Percentiles rank a stretch among this genome's conserved stretches.
Evolutionary conservation across 805 yeast genomes (phyloP).

Genomic region (Ogataea allantospora): DNA sequence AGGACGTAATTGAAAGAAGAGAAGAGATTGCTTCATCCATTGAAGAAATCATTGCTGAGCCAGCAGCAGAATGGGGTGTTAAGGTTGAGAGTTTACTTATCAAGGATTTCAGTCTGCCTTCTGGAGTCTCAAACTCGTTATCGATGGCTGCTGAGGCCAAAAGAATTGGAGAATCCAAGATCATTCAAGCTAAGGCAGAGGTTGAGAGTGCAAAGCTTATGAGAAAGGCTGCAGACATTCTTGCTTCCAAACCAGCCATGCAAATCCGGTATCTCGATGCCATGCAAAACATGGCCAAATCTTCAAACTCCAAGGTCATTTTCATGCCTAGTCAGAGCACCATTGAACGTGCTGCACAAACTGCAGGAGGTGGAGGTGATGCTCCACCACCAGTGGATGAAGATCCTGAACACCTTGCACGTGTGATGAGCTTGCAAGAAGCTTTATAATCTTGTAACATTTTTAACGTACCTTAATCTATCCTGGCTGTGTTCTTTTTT

Average conservation of each 20-base stretch:
- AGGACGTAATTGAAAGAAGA: slow-evolving; percentile 70
- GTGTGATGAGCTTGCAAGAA: slow-evolving; percentile 15
- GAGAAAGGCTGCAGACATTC: slow-evolving; percentile 77
- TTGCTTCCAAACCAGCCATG: slow-evolving; percentile 74
- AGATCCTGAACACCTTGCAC: slow-evolving; percentile 8
- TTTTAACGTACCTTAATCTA: slow-evolving; percentile 1
- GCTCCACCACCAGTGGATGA: slow-evolving; percentile 7
- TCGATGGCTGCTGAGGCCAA: slow-evolving; percentile 76
- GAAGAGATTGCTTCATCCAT: slow-evolving; percentile 69
- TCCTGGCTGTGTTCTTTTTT: slow-evolving; percentile 4
- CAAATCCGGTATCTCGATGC: slow-evolving; percentile 77
- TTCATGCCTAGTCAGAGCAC: slow-evolving; percentile 61
- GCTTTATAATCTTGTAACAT: slow-evolving; percentile 1
- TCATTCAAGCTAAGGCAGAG: slow-evolving; percentile 72
- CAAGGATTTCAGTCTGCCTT: slow-evolving; percentile 59
- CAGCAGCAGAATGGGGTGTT: slow-evolving; percentile 72
- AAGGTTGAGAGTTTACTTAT: slow-evolving; percentile 64
- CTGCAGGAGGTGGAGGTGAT: slow-evolving; percentile 13
- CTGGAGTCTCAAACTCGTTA: slow-evolving; percentile 54
- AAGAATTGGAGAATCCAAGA: slow-evolving; percentile 74
- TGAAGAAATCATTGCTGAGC: slow-evolving; percentile 55
- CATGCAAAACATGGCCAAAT: slow-evolving; percentile 69
- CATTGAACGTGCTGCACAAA: slow-evolving; percentile 30
- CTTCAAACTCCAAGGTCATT: slow-evolving; percentile 63
- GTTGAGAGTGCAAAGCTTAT: slow-evolving; percentile 72